Evolutionary conservation across 108 stramenopile species (phyloP).

Genomic region (Nitzschia putrida): DNA sequence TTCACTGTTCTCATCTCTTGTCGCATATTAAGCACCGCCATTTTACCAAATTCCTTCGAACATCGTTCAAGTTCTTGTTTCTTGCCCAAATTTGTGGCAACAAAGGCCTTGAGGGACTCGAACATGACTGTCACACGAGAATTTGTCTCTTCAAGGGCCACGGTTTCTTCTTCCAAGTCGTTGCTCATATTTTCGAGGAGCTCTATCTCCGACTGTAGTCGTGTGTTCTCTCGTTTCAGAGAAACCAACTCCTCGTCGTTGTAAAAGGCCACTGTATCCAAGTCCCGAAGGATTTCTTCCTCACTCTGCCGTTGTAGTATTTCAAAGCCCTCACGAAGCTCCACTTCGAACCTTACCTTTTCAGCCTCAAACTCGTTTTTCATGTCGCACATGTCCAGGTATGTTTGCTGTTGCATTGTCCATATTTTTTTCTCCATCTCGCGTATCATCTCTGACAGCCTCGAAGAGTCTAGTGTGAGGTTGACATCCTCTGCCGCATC

Average conservation of each 20-base stretch:
- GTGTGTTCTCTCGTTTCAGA: background rate
- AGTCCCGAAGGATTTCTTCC: background rate
- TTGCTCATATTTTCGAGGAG: slow-evolving; percentile 3
- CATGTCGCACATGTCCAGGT: background rate
- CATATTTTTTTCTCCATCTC: background rate
- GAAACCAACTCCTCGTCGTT: background rate
- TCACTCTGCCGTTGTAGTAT: background rate
- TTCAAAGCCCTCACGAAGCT: background rate
- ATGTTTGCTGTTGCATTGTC: background rate
- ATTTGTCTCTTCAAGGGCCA: background rate
- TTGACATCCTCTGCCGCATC: background rate
- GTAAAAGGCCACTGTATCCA: background rate
- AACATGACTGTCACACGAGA: slow-evolving; percentile 7
- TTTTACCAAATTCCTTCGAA: background rate
- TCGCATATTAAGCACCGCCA: background rate
- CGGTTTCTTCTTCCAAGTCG: slow-evolving; percentile 7
- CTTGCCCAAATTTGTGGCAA: background rate
- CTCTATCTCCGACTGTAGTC: background rate
- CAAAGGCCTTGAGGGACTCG: background rate
- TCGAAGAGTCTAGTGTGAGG: background rate
- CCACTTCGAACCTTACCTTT: background rate
- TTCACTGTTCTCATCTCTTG: slow-evolving; percentile 1
- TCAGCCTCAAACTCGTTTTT: background rate
- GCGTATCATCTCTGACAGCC: background rate
- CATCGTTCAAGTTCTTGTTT: slow-evolving; percentile 2